Conservation (phyloP, 305 asterid genomes). For the Fraxinus nigra region DNA sequence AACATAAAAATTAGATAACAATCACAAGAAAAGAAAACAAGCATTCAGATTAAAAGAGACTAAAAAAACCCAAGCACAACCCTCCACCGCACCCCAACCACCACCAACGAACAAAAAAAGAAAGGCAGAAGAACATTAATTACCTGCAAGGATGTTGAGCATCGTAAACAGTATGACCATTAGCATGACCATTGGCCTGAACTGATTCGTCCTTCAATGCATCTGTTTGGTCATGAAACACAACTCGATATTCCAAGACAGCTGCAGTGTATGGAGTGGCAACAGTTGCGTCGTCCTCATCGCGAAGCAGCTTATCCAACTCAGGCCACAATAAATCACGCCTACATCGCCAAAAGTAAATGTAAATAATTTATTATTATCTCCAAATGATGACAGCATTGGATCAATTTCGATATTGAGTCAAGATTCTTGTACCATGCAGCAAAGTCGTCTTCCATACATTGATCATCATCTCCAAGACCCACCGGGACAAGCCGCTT, state of each 20-base stretch:
- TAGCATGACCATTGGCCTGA: slow-evolving; percentile 33
- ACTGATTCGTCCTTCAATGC: slow-evolving; percentile 35
- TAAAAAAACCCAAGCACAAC: neutral
- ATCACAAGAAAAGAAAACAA: slow-evolving; percentile 1
- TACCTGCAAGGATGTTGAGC: slow-evolving; percentile 97
- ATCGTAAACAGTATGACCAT: slow-evolving; percentile 68
- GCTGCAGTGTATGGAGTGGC: slow-evolving; percentile 89
- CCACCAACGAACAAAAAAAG: neutral
- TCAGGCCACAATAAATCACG: slow-evolving; percentile 91
- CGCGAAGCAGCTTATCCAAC: slow-evolving; percentile 69
- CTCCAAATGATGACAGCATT: neutral
- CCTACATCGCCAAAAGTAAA: slow-evolving; percentile 43
- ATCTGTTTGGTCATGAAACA: slow-evolving; percentile 54
- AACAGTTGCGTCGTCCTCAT: slow-evolving; percentile 56
- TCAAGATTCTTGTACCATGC: slow-evolving; percentile 59
- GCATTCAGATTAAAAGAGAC: neutral
- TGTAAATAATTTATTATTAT: neutral
- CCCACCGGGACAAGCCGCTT: slow-evolving; percentile 77
- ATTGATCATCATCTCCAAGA: slow-evolving; percentile 96
- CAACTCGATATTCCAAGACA: slow-evolving; percentile 81
- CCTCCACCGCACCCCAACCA: neutral
- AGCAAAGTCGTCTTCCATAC: slow-evolving; percentile 96
- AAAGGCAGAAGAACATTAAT: slow-evolving; percentile 1
- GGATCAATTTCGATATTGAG: neutral
- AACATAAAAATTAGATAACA: slow-evolving; percentile 8